Evolutionary conservation across 768 basidiomycete species (phyloP).

Genomic region (Tricholoma matsutake): DNA sequence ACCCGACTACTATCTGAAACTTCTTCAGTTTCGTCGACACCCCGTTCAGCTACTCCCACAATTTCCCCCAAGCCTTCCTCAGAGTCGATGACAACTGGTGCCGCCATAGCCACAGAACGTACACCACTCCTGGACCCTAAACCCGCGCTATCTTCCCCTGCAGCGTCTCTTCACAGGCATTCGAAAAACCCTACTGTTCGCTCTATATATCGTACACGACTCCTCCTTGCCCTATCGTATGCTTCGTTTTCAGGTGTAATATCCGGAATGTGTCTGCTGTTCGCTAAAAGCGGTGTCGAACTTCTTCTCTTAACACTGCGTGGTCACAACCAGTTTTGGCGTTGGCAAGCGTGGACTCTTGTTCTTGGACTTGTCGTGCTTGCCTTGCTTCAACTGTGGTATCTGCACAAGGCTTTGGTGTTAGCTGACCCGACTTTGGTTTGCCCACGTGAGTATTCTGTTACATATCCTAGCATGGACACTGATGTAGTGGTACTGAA

Average conservation of each 20-base stretch:
- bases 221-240: conserved; percentile 78
- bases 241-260: conserved; percentile 86
- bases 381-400: conserved; percentile 82
- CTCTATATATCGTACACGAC: conserved; percentile 43
- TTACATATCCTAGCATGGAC: conserved; percentile 7
- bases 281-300: conserved; percentile 93
- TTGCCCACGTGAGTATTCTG: conserved; percentile 65
- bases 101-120: conserved; percentile 41
- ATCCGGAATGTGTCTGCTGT: conserved; percentile 88
- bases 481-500: conserved; percentile 24
- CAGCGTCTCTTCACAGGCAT: conserved; percentile 21
- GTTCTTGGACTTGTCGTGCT: conserved; percentile 68
- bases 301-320: conserved; percentile 74
- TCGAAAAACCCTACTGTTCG: conserved; percentile 21
- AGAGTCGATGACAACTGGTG: conserved; percentile 28
- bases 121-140: conserved; percentile 55
- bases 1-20: conserved; percentile 16
- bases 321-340: conserved; percentile 78
- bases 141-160: conserved; percentile 27
- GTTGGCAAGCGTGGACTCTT: conserved; percentile 83
- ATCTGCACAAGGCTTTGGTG: conserved; percentile 74
- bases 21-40: conserved; percentile 25
- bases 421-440: conserved; percentile 84
- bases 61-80: conserved; percentile 30
- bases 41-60: conserved; percentile 35